Base-by-base conservation (phyloP, 805 yeast genomes). In the Candida sanyiensis region DNA sequence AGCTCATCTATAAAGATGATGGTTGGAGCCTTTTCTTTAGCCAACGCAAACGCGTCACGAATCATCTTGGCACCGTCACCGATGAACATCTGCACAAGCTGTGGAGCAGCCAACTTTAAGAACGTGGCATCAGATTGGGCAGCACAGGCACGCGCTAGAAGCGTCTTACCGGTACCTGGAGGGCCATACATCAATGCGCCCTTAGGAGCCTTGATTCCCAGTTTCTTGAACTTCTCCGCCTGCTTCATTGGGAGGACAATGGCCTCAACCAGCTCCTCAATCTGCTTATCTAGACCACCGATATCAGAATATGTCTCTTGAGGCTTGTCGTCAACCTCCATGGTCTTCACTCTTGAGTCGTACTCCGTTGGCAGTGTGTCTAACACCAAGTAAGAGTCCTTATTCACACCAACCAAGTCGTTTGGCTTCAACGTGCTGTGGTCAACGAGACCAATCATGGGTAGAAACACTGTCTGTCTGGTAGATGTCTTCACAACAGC, bases 281-380 rank as follows among this genome's bases (percentile, higher is more conserved):
- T 93, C 63, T 93, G 99, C 65, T 93, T 93, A 63, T 90, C 97
- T 52, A 93, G 72, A 9, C 99, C 99, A 58, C 99, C 99, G 51
- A 93, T 94, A 61, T 93, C 98, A 1, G 94, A 80, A 58, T 93
- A 93, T 9, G 96, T 87, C 62, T 93, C 98, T 2, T 95, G 83
- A 43, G 99, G 99, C 59, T 90, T 89, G 66, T 93, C 98, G 60
- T 93, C 99, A 37, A 93, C 98, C 63, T 93, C 98, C 99, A 93
- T 86, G 10, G 97, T 97, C 66, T 93, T 93, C 37, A 93, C 99
- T 54, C 98, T 76, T 39, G 95, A 83, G 62, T 93, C 99, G 59
- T 93, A 93, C 64, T 93, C 98, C 3, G 96, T 88, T 9, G 98
- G 98, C 49, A 93, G 70, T 7, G 95, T 88, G 64, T 93, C 98